Conservation (phyloP, 352 stramenopile genomes). For the Phytophthora ramorum region DNA sequence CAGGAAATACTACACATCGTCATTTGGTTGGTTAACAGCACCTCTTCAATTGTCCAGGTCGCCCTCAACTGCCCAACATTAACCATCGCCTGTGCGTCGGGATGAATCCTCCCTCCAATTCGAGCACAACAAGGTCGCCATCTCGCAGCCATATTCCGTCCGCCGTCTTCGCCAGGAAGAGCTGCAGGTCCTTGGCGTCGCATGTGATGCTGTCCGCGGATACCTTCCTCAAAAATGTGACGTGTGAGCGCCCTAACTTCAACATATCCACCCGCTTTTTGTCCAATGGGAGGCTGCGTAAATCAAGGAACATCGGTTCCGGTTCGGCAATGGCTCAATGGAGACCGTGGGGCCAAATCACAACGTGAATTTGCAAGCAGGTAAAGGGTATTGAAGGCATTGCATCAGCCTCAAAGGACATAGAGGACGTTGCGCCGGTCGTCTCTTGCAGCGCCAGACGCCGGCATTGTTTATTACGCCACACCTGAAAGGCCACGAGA, state of each 20-base stretch:
- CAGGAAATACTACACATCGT: no score
- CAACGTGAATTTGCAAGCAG: slow-evolving; percentile 13
- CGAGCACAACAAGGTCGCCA: no score
- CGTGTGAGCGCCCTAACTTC: neutral
- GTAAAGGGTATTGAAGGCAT: neutral
- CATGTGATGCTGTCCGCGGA: no score
- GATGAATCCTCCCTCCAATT: no score
- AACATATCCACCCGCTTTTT: neutral
- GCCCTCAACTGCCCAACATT: no score
- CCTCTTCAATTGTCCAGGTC: no score
- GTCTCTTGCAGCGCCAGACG: slow-evolving; percentile 14
- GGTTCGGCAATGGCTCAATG: slow-evolving; percentile 8
- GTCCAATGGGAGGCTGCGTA: neutral
- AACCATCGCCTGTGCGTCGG: no score
- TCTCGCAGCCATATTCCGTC: no score
- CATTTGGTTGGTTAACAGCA: no score
- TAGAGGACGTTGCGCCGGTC: neutral
- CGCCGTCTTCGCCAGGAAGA: no score
- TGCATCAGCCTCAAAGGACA: neutral
- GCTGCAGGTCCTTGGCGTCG: neutral
- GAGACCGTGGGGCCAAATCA: slow-evolving; percentile 15
- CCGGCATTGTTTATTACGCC: neutral
- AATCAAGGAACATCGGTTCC: slow-evolving; percentile 8
- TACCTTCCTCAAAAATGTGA: neutral
- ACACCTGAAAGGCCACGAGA: neutral